A percentile compares a stretch with the other conserved stretches of the same genome.
Conservation (phyloP, 2,329 filamentous ascomycete genomes). For the Penicillium sp. region DNA sequence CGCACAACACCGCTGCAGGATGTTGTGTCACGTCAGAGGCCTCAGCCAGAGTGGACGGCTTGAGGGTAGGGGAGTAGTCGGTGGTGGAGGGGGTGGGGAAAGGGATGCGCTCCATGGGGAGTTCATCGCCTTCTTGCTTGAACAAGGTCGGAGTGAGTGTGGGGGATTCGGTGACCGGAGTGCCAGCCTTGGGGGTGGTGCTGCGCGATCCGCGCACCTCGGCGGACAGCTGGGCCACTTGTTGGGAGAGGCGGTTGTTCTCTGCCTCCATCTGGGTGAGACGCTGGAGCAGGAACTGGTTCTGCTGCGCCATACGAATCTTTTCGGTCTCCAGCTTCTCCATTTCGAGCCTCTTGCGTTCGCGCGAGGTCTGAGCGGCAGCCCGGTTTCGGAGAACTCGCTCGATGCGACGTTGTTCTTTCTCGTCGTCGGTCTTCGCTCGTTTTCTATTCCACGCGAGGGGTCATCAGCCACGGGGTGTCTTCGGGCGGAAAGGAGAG, state of each 20-base stretch:
- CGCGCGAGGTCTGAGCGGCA: slow-evolving; percentile 91
- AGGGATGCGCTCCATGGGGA: slow-evolving; percentile 41
- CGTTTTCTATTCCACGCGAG: slow-evolving; percentile 65
- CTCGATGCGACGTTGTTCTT: slow-evolving; percentile 96
- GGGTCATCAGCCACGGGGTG: not conserved
- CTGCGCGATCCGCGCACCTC: slow-evolving; percentile 44
- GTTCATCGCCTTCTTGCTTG: slow-evolving; percentile 46
- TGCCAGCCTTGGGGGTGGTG: slow-evolving; percentile 38
- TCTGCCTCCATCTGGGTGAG: slow-evolving; percentile 60
- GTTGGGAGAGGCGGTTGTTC: slow-evolving; percentile 50
- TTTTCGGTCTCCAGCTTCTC: slow-evolving; percentile 73
- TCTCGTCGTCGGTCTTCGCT: slow-evolving; percentile 97
- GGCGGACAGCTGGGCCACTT: slow-evolving; percentile 51
- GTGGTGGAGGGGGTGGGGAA: slow-evolving; percentile 40
- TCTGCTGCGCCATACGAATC: slow-evolving; percentile 64
- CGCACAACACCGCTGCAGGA: slow-evolving; percentile 99
- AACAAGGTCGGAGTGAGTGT: slow-evolving; percentile 43
- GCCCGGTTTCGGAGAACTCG: slow-evolving; percentile 94
- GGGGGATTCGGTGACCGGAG: slow-evolving; percentile 36
- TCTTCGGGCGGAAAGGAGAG: not conserved
- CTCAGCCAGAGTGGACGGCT: slow-evolving; percentile 48
- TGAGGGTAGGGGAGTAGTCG: slow-evolving; percentile 41
- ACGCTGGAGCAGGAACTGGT: slow-evolving; percentile 65
- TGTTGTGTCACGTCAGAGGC: slow-evolving; percentile 97
- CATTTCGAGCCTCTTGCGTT: slow-evolving; percentile 85